phyloP scores from a whole-genome alignment of 2,329 filamentous ascomycete species.

The Cyclaneusma minus region DNA sequence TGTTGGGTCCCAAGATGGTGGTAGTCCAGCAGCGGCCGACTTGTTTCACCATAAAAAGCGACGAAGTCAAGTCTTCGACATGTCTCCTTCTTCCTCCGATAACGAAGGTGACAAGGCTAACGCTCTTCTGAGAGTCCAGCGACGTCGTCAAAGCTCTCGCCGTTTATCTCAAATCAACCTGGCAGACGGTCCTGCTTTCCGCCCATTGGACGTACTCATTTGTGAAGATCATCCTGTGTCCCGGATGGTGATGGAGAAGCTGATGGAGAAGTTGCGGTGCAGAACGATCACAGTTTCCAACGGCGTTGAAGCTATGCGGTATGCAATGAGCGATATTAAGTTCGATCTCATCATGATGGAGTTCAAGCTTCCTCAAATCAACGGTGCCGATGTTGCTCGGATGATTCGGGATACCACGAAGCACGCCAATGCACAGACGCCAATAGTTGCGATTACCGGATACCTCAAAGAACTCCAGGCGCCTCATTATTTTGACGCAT shows the following conservation, averaged over 20 bases:
- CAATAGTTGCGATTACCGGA: slow-evolving; percentile 90
- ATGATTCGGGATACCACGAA: slow-evolving; percentile 98
- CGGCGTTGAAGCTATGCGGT: slow-evolving; percentile 81
- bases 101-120: slow-evolving; percentile 91
- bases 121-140: slow-evolving; percentile 78
- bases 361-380: slow-evolving; percentile 88
- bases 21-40: slow-evolving; percentile 52
- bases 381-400: slow-evolving; percentile 83
- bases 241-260: slow-evolving; percentile 94
- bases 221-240: slow-evolving; percentile 97
- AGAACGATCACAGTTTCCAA: slow-evolving; percentile 85
- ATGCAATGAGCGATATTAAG: slow-evolving; percentile 92
- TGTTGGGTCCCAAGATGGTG: slow-evolving; percentile 85
- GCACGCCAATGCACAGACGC: slow-evolving; percentile 86
- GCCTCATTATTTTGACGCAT: slow-evolving; percentile 85
- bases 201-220: slow-evolving; percentile 84
- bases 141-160: slow-evolving; percentile 87
- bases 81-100: slow-evolving; percentile 94
- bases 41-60: slow-evolving; percentile 68
- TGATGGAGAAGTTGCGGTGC: slow-evolving; percentile 88
- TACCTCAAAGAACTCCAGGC: slow-evolving; percentile 96
- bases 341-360: slow-evolving; percentile 99
- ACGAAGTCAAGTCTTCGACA: slow-evolving; percentile 85
- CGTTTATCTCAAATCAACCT: slow-evolving; percentile 84
- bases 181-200: slow-evolving; percentile 70